phyloP scores from a whole-genome alignment of 495 filamentous ascomycete species.

The Jackrogersella minutella region DNA sequence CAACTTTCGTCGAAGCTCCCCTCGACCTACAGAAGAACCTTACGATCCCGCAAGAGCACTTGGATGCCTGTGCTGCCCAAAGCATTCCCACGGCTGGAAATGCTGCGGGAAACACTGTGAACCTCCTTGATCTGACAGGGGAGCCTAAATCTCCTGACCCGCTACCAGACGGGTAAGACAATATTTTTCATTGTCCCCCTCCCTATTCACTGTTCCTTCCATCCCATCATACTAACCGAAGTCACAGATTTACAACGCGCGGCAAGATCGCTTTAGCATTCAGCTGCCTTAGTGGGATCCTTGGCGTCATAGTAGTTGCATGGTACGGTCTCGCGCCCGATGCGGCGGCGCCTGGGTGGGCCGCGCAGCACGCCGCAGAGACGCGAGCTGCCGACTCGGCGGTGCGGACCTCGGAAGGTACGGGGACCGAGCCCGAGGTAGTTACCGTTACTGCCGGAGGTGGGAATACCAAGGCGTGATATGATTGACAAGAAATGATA shows the following conservation, averaged over 20 bases:
- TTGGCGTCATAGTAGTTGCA: slow-evolving; percentile 73
- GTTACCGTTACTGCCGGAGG: slow-evolving; percentile 17
- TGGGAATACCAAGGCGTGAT: slow-evolving; percentile 20
- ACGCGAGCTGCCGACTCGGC: neutral
- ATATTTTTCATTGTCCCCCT: neutral
- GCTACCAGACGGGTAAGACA: slow-evolving; percentile 67
- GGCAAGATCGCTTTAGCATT: slow-evolving; percentile 80
- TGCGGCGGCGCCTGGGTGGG: slow-evolving; percentile 9
- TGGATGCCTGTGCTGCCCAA: slow-evolving; percentile 64
- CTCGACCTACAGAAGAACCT: slow-evolving; percentile 65
- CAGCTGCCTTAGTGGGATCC: slow-evolving; percentile 71
- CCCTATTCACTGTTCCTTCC: neutral
- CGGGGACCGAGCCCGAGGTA: slow-evolving; percentile 19
- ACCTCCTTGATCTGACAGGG: slow-evolving; percentile 72
- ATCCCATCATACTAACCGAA: neutral
- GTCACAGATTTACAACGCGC: slow-evolving; percentile 66
- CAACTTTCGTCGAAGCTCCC: slow-evolving; percentile 71
- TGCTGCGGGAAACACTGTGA: slow-evolving; percentile 72
- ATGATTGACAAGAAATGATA: neutral
- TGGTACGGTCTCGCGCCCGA: slow-evolving; percentile 67
- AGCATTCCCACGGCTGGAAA: slow-evolving; percentile 68
- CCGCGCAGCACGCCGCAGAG: slow-evolving; percentile 1
- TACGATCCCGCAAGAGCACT: slow-evolving; percentile 69
- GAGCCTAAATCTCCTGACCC: slow-evolving; percentile 62
- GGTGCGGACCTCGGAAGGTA: slow-evolving; percentile 17